Evolutionary conservation across 2,329 filamentous ascomycete genomes (phyloP).

Genomic region (Cladosporium halotolerans): DNA sequence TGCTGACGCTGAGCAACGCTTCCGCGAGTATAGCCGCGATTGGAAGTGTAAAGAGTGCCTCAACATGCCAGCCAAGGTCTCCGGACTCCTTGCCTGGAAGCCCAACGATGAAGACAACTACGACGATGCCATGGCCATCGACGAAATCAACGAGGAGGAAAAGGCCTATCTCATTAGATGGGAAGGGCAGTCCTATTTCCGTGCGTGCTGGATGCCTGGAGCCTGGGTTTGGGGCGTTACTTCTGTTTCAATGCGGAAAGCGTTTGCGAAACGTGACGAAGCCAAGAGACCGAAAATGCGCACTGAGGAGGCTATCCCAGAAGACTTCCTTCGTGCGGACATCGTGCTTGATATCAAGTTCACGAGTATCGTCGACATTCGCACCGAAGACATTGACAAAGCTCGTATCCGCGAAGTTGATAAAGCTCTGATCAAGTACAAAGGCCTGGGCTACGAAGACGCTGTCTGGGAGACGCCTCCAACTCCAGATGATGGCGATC

Average conservation of each 20-base stretch:
- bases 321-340: slow-evolving; percentile 78
- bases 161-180: slow-evolving; percentile 93
- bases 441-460: slow-evolving; percentile 85
- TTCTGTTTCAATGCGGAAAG: slow-evolving; percentile 56
- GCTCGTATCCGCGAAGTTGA: slow-evolving; percentile 65
- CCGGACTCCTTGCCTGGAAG: slow-evolving; percentile 82
- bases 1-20: slow-evolving; percentile 54
- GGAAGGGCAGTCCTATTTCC: slow-evolving; percentile 71
- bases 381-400: slow-evolving; percentile 63
- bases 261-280: slow-evolving; percentile 67
- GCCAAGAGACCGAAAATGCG: slow-evolving; percentile 61
- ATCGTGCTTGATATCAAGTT: slow-evolving; percentile 82
- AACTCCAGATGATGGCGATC: slow-evolving; percentile 53
- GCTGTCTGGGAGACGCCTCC: slow-evolving; percentile 85
- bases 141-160: slow-evolving; percentile 62
- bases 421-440: slow-evolving; percentile 79
- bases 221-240: slow-evolving; percentile 78
- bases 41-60: slow-evolving; percentile 80
- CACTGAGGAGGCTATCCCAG: slow-evolving; percentile 72
- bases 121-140: slow-evolving; percentile 44
- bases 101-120: slow-evolving; percentile 57
- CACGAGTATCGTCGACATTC: slow-evolving; percentile 50
- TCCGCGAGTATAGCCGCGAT: slow-evolving; percentile 64
- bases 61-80: slow-evolving; percentile 59
- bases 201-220: slow-evolving; percentile 80